phyloP scores from a whole-genome alignment of 129 eudicot species.

The Tagetes patula region DNA sequence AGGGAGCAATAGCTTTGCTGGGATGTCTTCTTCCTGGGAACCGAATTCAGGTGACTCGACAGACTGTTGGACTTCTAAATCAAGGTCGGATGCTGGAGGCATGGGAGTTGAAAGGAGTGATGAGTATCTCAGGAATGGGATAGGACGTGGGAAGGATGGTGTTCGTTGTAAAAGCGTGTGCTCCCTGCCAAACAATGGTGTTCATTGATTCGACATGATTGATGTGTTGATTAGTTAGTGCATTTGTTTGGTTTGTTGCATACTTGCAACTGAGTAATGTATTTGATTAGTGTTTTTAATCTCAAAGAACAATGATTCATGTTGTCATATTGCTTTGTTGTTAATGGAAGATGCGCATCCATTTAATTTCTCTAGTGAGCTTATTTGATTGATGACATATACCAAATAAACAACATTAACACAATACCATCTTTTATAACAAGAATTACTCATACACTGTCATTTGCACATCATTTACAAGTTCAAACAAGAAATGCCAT shows the following conservation, averaged over 20 bases:
- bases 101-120: conserved; percentile 10
- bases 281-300: conserved; percentile 17
- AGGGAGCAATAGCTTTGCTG: conserved; percentile 76
- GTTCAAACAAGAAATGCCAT: conserved; percentile 24
- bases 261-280: conserved; percentile 35
- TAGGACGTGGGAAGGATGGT: conserved; percentile 35
- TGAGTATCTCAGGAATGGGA: conserved; percentile 35
- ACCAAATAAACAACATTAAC: background rate
- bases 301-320: conserved; percentile 15
- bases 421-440: conserved; percentile 13
- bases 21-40: conserved; percentile 85
- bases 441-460: conserved; percentile 24
- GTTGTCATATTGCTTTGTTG: background rate
- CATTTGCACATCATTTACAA: conserved; percentile 28
- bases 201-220: conserved; percentile 23
- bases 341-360: background rate
- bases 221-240: conserved; percentile 8
- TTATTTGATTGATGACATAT: no score
- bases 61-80: conserved; percentile 52
- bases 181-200: conserved; percentile 31
- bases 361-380: background rate
- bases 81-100: conserved; percentile 35
- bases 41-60: conserved; percentile 89
- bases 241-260: conserved; percentile 26
- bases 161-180: conserved; percentile 30